Percentiles rank a stretch among this genome's conserved stretches.
phyloP scores from a whole-genome alignment of 768 basidiomycete genomes.

The Termitomyces sp. region DNA sequence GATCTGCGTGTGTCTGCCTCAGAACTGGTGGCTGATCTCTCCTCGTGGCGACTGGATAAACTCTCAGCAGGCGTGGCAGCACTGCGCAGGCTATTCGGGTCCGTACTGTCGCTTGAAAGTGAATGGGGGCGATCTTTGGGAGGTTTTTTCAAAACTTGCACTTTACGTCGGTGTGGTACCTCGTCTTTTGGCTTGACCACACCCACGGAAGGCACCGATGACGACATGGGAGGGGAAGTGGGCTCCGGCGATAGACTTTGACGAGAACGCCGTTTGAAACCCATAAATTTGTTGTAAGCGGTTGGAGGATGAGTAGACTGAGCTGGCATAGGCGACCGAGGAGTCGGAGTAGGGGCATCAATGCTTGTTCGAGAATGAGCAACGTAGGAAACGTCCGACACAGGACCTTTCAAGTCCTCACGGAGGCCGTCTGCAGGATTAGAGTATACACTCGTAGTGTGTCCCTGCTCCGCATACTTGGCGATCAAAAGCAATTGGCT shows the following conservation, averaged over 20 bases:
- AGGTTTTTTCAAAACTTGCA: background rate
- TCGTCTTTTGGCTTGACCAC: constrained; percentile 9
- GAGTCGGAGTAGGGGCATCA: constrained; percentile 34
- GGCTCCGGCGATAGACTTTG: constrained; percentile 52
- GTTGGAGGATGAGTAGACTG: constrained; percentile 43
- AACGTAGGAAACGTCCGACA: constrained; percentile 55
- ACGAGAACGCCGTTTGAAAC: constrained; percentile 56
- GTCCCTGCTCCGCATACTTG: constrained; percentile 71
- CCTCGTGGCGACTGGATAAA: constrained; percentile 19
- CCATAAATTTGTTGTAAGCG: constrained; percentile 64
- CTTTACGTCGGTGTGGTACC: constrained; percentile 5
- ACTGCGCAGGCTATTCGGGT: constrained; percentile 47
- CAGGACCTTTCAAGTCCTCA: constrained; percentile 39
- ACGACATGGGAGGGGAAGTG: constrained; percentile 24
- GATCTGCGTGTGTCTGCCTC: constrained; percentile 11
- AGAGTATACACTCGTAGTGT: constrained; percentile 47
- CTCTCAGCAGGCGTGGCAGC: constrained; percentile 35
- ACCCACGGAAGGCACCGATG: constrained; percentile 6
- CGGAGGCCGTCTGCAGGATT: constrained; percentile 46
- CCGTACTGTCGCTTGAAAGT: constrained; percentile 49
- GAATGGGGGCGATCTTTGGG: constrained; percentile 46
- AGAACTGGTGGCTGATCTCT: constrained; percentile 7
- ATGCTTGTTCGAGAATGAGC: constrained; percentile 44
- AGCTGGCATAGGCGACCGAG: constrained; percentile 24
- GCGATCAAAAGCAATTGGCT: constrained; percentile 77